Evolutionary conservation across 768 basidiomycete genomes (phyloP), one percentile per base, ranked within the genome.

Genomic region (Harrya chromipes): DNA sequence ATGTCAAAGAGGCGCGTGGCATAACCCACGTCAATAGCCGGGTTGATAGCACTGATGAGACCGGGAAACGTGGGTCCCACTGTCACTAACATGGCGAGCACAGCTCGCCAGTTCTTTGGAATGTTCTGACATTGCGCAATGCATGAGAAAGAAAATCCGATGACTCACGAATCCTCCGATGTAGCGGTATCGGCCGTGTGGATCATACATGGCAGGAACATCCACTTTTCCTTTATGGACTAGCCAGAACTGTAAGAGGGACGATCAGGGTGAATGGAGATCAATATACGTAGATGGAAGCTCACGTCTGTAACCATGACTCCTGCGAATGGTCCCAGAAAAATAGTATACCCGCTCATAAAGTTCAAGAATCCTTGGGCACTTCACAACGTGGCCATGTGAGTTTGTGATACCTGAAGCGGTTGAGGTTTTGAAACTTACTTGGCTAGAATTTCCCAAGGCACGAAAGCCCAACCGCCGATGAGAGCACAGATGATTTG

Each of bases 291-390:
- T 11, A 38, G 16, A 31, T 24, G n/a, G 23, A 24, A 26, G 70
- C 83, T 56, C 57, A 86, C 73, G 44, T 78, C 75, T 27, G 75
- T 73, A 43, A 80, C 78, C 74, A 84, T 78, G 58, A 94, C 83
- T 12, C 85, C 87, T 29, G 87, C 83, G 57, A 95, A 85, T 1
- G 92, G 91, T 1, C 88, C 90, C 12, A 95, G 72, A 64, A 94
- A 90, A 24, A 94, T 81, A 0, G 89, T 87, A 62, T 93, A 94
- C 4, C 87, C 89, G 17, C 77, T 78, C 84, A 92, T 88, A 70
- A 92, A 91, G 23, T 76, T 72, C 57, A 91, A 63, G 70, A 91
- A 91, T 0, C 82, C 81, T 26, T 81, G 74, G 0, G 86, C 88
- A 40, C 65, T 68, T 14, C 14, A 16, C 20, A 12, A 24, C 27